Evolutionary conservation across 2,329 filamentous ascomycete genomes (phyloP).

Genomic region (Dactylellina cionopaga): DNA sequence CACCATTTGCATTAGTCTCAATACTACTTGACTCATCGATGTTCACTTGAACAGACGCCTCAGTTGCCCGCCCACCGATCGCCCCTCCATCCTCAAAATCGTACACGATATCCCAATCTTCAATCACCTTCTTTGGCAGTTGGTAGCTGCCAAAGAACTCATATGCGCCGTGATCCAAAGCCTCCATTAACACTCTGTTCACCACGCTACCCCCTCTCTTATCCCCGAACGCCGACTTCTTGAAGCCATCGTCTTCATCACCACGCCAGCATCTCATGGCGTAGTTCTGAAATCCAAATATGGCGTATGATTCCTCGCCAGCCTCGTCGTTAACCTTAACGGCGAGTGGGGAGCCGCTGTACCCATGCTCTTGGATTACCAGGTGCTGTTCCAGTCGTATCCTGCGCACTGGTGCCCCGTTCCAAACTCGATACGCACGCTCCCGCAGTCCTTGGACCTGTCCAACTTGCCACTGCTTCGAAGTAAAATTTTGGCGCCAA

Average conservation of each 20-base stretch:
- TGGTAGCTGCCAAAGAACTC: slow-evolving; percentile 47
- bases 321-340: slow-evolving; percentile 38
- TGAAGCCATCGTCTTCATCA: slow-evolving; percentile 43
- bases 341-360: slow-evolving; percentile 44
- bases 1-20: neutral
- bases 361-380: slow-evolving; percentile 43
- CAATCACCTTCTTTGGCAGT: slow-evolving; percentile 32
- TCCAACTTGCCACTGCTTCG: slow-evolving; percentile 46
- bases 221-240: slow-evolving; percentile 27
- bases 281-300: slow-evolving; percentile 49
- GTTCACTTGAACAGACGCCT: neutral
- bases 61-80: neutral
- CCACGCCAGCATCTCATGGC: slow-evolving; percentile 43
- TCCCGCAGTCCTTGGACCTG: slow-evolving; percentile 39
- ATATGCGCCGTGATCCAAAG: slow-evolving; percentile 42
- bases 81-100: slow-evolving; percentile 19
- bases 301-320: slow-evolving; percentile 33
- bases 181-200: slow-evolving; percentile 43
- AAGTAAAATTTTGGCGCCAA: slow-evolving; percentile 49
- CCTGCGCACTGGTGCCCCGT: slow-evolving; percentile 33
- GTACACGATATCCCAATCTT: slow-evolving; percentile 49
- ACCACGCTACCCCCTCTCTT: slow-evolving; percentile 30
- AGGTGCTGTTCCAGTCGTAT: slow-evolving; percentile 36
- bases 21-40: slow-evolving; percentile 15
- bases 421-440: slow-evolving; percentile 40